These are phyloP conservation scores for Cinchona pubescens DNA, from an alignment of 257 asterid species.

Conservation along the genomic window DNA sequence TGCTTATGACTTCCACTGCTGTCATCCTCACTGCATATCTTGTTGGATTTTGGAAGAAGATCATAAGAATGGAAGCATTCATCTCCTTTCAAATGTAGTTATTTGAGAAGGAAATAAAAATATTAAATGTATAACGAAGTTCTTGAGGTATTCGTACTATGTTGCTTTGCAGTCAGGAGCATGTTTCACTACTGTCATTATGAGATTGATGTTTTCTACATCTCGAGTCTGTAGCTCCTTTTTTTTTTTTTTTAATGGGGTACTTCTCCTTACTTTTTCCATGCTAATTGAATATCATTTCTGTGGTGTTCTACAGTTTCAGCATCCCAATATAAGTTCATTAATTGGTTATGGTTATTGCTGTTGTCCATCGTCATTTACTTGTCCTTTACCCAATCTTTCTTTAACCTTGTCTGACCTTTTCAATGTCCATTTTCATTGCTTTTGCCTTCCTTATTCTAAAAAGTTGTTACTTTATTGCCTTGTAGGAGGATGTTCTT, in stretches of 20 bases:
- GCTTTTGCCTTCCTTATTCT: background rate
- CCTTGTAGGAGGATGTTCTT: conserved; percentile 90
- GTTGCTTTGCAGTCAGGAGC: background rate
- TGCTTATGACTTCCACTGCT: background rate
- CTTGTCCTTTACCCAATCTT: background rate
- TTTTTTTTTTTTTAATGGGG: too few relatives aligned
- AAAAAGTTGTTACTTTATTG: conserved; percentile 19
- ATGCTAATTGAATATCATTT: background rate
- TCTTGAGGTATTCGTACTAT: background rate
- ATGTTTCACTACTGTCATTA: background rate
- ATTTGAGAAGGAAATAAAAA: background rate
- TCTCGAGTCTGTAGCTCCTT: background rate
- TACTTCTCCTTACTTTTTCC: background rate
- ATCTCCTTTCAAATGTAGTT: background rate
- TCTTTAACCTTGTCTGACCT: background rate
- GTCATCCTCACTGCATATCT: background rate
- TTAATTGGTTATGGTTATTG: background rate
- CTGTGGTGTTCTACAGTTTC: background rate
- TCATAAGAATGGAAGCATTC: background rate
- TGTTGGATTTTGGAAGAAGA: background rate
- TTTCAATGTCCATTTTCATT: background rate
- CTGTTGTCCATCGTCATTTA: background rate
- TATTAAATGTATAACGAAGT: background rate
- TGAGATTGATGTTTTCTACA: background rate
- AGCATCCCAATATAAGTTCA: background rate